Evolutionary conservation across 2,329 filamentous ascomycete species (phyloP).

Genomic region (Pestalotiopsis fici): DNA sequence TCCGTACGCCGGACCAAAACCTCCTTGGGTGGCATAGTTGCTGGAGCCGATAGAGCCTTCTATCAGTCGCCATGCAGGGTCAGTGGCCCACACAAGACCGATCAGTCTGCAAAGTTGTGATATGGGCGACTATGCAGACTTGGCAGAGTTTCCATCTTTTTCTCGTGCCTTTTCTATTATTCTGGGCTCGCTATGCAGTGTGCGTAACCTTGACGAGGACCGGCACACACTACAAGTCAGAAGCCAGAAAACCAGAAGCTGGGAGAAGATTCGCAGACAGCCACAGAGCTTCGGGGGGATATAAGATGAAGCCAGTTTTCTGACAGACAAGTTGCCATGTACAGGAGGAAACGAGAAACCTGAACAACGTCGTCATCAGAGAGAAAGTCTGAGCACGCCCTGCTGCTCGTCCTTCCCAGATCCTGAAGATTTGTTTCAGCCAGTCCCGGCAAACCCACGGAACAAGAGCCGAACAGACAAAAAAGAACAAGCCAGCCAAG

Average conservation of each 20-base stretch:
- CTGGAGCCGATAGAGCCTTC: not conserved
- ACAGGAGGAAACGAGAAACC: not conserved
- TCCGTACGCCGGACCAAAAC: not conserved
- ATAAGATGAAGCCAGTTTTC: not conserved
- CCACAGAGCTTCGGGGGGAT: not conserved
- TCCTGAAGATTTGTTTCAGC: constrained; percentile 3
- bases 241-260: not conserved
- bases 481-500: not conserved
- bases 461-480: not conserved
- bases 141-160: not conserved
- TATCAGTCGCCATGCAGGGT: not conserved
- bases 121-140: not conserved
- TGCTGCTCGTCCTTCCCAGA: not conserved
- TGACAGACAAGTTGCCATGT: not conserved
- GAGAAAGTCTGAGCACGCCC: not conserved
- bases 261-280: not conserved
- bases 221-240: not conserved
- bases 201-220: not conserved
- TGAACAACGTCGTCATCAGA: not conserved
- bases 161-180: not conserved
- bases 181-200: not conserved
- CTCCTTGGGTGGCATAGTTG: not conserved
- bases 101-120: constrained; percentile 1
- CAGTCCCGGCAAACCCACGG: not conserved
- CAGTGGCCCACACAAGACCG: not conserved